Conservation (phyloP, 345 rosid species). For the Corchorus olitorius region DNA sequence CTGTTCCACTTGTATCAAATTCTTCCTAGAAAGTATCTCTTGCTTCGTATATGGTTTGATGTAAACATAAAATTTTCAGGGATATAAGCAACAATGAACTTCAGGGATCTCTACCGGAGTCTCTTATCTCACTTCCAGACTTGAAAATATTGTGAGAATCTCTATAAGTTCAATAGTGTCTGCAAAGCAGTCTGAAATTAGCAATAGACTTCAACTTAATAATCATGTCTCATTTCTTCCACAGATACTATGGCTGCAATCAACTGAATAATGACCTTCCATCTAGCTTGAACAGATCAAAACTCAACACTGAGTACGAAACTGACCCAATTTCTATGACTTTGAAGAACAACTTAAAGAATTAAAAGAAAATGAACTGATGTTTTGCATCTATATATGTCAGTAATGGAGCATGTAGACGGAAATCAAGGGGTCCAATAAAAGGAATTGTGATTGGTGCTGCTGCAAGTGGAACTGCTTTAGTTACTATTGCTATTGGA, state of each 20-base stretch:
- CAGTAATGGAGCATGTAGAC: constrained; percentile 45
- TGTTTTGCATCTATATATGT: constrained; percentile 17
- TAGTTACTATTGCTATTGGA: constrained; percentile 41
- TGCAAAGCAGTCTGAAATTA: background rate
- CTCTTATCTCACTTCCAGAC: constrained; percentile 35
- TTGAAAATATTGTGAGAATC: constrained; percentile 48
- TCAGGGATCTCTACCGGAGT: constrained; percentile 36
- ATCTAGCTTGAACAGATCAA: constrained; percentile 31
- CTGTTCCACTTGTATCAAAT: background rate
- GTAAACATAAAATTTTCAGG: constrained; percentile 37
- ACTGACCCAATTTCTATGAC: constrained; percentile 10
- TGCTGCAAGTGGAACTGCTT: constrained; percentile 42
- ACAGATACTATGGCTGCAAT: constrained; percentile 61
- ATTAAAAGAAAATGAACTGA: constrained; percentile 19
- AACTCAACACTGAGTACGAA: constrained; percentile 51
- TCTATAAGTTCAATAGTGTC: background rate
- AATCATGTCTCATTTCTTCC: constrained; percentile 12
- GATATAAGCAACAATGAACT: constrained; percentile 55
- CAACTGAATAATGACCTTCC: constrained; percentile 30
- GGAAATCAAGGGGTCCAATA: constrained; percentile 19
- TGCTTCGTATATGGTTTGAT: constrained; percentile 7
- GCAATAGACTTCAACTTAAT: background rate
- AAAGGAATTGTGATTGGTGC: constrained; percentile 40
- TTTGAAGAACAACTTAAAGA: background rate
- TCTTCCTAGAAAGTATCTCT: background rate